Conservation (phyloP, 805 yeast species). For the Blastobotrys muscicola region DNA sequence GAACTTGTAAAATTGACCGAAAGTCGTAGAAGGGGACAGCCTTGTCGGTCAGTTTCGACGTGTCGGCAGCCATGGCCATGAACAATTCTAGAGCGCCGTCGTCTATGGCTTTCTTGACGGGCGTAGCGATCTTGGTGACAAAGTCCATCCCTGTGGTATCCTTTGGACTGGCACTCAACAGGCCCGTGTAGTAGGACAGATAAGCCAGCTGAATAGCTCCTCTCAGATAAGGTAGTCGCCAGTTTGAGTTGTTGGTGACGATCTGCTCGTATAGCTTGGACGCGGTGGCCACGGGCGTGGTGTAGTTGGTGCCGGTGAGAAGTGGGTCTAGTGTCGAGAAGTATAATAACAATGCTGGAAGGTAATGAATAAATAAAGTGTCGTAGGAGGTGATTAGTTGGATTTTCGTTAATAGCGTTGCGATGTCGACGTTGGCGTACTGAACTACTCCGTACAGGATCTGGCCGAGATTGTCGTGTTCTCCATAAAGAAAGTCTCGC, state of each 20-base stretch:
- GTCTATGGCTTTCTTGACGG: slow-evolving; percentile 24
- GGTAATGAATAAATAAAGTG: slow-evolving; percentile 47
- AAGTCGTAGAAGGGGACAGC: slow-evolving; percentile 17
- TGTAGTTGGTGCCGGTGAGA: slow-evolving; percentile 4
- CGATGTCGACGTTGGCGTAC: slow-evolving; percentile 28
- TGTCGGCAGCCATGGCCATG: slow-evolving; percentile 28
- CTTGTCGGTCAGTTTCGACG: slow-evolving; percentile 9
- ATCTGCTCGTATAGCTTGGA: slow-evolving; percentile 4
- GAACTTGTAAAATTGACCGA: slow-evolving; percentile 18
- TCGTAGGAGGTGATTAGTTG: slow-evolving; percentile 49
- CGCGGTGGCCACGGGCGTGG: slow-evolving; percentile 10
- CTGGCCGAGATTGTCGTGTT: slow-evolving; percentile 67
- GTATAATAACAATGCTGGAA: slow-evolving; percentile 16
- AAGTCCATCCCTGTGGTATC: slow-evolving; percentile 11
- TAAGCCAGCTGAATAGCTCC: slow-evolving; percentile 20
- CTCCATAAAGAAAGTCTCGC: slow-evolving; percentile 50
- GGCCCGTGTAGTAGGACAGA: slow-evolving; percentile 12
- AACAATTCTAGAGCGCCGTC: slow-evolving; percentile 32
- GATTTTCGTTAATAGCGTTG: slow-evolving; percentile 38
- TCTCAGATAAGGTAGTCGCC: slow-evolving; percentile 22
- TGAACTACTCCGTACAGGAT: slow-evolving; percentile 45
- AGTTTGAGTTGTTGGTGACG: slow-evolving; percentile 6
- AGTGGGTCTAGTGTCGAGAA: slow-evolving; percentile 11
- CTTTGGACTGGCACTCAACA: slow-evolving; percentile 5
- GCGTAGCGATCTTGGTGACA: slow-evolving; percentile 16